Base-by-base conservation (phyloP, 176 grass and related monocot genomes). In the Carex scoparia region DNA sequence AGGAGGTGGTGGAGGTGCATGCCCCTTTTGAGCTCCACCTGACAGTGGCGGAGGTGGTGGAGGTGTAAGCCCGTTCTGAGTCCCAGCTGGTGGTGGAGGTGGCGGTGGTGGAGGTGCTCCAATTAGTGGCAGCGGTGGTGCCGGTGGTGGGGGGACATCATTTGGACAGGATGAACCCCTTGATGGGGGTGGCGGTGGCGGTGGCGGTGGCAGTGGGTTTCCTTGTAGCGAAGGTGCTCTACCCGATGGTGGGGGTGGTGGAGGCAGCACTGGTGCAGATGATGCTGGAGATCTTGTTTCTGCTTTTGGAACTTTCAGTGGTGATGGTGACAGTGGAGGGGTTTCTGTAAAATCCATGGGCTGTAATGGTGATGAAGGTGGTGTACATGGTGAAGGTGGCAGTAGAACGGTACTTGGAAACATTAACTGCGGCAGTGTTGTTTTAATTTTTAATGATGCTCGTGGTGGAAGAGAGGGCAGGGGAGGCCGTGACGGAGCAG, bases 181-280 rank as follows among this genome's bases (percentile, higher is more conserved):
- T 6, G 84, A 32, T 7, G 84, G 76, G 66, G 86, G 42, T 7
- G 84, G 76, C 61, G 79, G 54, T 6, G 89, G 82, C 0, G 84
- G 88, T 27, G 89, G 82, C 6, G 84, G 87, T 85, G 89, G 46
- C 1, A 1, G 46, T 49, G 46, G 46, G 46, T 51, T 51, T 51
- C 48, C 48, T 51, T 51, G 48, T 51, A 51, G n/a, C 37, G 38
- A 35, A 51, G 54, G 54, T 7, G 55, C 48, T 10, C 48, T 51
- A 51, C 48, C 46, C 51, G 86, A 54, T 8, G 84, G 76, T 61
- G 62, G 55, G 2, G 89, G 82, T 0, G 87, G 90, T 35, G 89
- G 82, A 73, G 69, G 51, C 66, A 82, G 75, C 68, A 82, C 61
- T 55, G 44, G 81, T 10, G 77, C 70, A 27, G 49, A 57, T 4